Conservation (phyloP, 805 yeast genomes). For the Ogataea siamensis region DNA sequence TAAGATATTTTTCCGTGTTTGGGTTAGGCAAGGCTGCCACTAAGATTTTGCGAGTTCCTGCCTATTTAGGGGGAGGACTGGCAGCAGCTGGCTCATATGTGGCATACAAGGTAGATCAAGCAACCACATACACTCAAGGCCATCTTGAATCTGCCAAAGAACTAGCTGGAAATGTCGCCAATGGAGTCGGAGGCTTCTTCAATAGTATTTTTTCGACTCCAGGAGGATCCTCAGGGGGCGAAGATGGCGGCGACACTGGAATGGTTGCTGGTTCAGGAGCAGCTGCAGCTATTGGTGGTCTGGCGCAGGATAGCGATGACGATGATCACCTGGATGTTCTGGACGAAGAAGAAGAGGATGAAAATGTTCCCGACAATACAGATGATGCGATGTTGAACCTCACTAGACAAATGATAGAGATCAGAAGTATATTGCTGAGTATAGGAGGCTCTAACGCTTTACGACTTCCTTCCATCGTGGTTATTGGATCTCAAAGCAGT, state of each 20-base stretch:
- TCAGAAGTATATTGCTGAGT: slow-evolving; percentile 71
- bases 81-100: slow-evolving; percentile 95
- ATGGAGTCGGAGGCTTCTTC: slow-evolving; percentile 39
- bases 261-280: slow-evolving; percentile 55
- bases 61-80: slow-evolving; percentile 81
- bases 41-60: slow-evolving; percentile 63
- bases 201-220: slow-evolving; percentile 28
- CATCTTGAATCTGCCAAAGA: slow-evolving; percentile 62
- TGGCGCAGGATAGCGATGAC: slow-evolving; percentile 35
- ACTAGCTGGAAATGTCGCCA: slow-evolving; percentile 51
- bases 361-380: slow-evolving; percentile 40
- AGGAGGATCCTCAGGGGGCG: slow-evolving; percentile 31
- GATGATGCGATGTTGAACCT: slow-evolving; percentile 82
- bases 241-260: slow-evolving; percentile 26
- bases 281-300: slow-evolving; percentile 47
- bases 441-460: slow-evolving; percentile 73
- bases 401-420: slow-evolving; percentile 96
- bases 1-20: slow-evolving; percentile 33
- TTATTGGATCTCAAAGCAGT: slow-evolving; percentile 94
- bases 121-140: slow-evolving; percentile 67
- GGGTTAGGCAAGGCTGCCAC: slow-evolving; percentile 54
- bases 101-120: slow-evolving; percentile 89
- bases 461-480: slow-evolving; percentile 91
- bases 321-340: slow-evolving; percentile 24
- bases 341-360: slow-evolving; percentile 43